Evolutionary conservation across 192 early-diverging fungal species (phyloP).

Genomic region (Diversispora eburnea): DNA sequence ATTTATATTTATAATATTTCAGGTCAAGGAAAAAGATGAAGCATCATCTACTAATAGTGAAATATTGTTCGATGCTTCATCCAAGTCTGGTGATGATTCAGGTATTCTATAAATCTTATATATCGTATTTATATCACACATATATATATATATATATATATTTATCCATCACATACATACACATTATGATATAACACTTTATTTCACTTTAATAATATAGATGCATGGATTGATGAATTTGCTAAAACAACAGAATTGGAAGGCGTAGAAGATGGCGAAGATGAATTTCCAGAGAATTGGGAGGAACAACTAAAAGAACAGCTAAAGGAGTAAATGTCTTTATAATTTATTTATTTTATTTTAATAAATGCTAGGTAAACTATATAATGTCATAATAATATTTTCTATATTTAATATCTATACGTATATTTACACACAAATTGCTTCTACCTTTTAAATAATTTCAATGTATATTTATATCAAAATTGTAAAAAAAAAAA

Average conservation of each 20-base stretch:
- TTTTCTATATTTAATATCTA: no score
- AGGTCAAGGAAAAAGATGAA: background rate
- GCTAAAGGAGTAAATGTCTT: conserved; percentile 31
- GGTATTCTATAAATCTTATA: conserved; percentile 23
- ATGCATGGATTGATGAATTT: conserved; percentile 42
- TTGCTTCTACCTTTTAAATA: no score
- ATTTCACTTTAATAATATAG: conserved; percentile 22
- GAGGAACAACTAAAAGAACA: conserved; percentile 45
- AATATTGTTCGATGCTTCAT: conserved; percentile 35
- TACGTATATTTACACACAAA: no score
- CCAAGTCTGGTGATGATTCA: conserved; percentile 40
- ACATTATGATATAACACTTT: conserved; percentile 3
- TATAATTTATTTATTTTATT: background rate
- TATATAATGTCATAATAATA: no score
- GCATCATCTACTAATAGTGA: conserved; percentile 23
- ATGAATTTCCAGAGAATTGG: conserved; percentile 39
- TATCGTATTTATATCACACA: background rate
- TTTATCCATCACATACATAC: background rate
- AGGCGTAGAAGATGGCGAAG: conserved; percentile 33
- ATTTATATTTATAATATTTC: no score
- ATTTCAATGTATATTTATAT: no score
- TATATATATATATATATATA: background rate
- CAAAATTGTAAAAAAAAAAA: no score
- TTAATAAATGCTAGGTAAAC: background rate
- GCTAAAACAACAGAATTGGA: conserved; percentile 24